These are phyloP conservation scores for Neurospora terricola DNA, from an alignment of 495 filamentous ascomycete genomes.

Conservation along the genomic window DNA sequence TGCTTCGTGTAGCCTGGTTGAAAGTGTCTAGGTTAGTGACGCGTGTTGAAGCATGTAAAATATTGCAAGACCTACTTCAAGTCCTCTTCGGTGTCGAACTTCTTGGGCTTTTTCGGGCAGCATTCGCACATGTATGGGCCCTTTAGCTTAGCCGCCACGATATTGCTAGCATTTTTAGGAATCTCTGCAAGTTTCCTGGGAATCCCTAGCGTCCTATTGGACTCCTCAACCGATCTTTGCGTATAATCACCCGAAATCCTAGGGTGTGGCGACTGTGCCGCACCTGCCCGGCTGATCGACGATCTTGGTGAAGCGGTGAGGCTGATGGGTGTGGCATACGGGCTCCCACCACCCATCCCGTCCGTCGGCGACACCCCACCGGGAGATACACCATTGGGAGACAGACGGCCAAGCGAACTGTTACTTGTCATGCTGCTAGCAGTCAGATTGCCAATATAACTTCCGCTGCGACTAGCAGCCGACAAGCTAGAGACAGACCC, in stretches of 20 bases:
- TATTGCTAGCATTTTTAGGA: slow-evolving; percentile 27
- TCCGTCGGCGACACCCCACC: slow-evolving; percentile 41
- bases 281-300: slow-evolving; percentile 30
- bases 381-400: slow-evolving; percentile 64
- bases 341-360: slow-evolving; percentile 40
- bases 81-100: slow-evolving; percentile 82
- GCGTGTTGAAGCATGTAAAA: background rate
- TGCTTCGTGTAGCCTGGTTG: slow-evolving; percentile 56
- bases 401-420: slow-evolving; percentile 60
- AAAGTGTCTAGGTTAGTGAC: slow-evolving; percentile 8
- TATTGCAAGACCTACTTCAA: slow-evolving; percentile 56
- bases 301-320: slow-evolving; percentile 52
- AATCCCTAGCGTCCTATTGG: slow-evolving; percentile 28
- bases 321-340: slow-evolving; percentile 48
- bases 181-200: slow-evolving; percentile 39
- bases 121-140: slow-evolving; percentile 81
- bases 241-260: slow-evolving; percentile 26
- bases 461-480: slow-evolving; percentile 62
- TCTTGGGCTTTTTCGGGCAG: slow-evolving; percentile 97
- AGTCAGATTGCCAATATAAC: slow-evolving; percentile 59
- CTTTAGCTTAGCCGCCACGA: slow-evolving; percentile 30
- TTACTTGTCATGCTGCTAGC: slow-evolving; percentile 69
- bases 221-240: slow-evolving; percentile 19
- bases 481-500: slow-evolving; percentile 67
- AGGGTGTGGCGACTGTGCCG: slow-evolving; percentile 30